Conservation (phyloP, 257 asterid genomes). For the Solanum piurae region DNA sequence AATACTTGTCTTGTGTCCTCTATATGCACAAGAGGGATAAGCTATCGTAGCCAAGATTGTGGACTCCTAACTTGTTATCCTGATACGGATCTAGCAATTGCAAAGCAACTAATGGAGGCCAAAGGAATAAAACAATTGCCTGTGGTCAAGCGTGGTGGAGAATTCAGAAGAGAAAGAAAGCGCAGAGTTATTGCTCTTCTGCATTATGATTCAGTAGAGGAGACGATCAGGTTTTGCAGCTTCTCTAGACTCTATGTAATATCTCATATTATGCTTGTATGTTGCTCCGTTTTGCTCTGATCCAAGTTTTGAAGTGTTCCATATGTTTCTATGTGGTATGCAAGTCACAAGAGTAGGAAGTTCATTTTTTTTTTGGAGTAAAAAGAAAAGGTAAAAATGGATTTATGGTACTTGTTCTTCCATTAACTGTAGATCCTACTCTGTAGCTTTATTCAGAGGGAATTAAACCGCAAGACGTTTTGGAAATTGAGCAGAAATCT, state of each 20-base stretch:
- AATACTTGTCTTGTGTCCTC: constrained; percentile 57
- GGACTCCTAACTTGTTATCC: constrained; percentile 81
- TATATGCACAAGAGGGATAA: constrained; percentile 71
- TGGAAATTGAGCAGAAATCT: neutral
- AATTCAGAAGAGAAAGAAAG: constrained; percentile 48
- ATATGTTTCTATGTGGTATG: neutral
- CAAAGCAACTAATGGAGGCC: constrained; percentile 96
- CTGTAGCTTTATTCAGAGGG: neutral
- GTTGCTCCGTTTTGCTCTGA: neutral
- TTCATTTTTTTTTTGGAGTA: too few relatives aligned
- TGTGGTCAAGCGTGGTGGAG: constrained; percentile 62
- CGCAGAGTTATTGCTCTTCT: constrained; percentile 54
- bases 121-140: constrained; percentile 91
- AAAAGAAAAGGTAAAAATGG: neutral
- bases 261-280: neutral
- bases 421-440: neutral
- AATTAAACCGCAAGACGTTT: too few relatives aligned
- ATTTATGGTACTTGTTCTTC: neutral
- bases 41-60: constrained; percentile 57
- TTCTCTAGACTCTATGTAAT: neutral
- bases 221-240: constrained; percentile 52
- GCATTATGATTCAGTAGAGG: constrained; percentile 71
- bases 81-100: constrained; percentile 76
- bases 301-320: neutral
- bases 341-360: neutral